Evolutionary conservation across 2,329 filamentous ascomycete species (phyloP).

Genomic region (Verticillium nonalfalfae): DNA sequence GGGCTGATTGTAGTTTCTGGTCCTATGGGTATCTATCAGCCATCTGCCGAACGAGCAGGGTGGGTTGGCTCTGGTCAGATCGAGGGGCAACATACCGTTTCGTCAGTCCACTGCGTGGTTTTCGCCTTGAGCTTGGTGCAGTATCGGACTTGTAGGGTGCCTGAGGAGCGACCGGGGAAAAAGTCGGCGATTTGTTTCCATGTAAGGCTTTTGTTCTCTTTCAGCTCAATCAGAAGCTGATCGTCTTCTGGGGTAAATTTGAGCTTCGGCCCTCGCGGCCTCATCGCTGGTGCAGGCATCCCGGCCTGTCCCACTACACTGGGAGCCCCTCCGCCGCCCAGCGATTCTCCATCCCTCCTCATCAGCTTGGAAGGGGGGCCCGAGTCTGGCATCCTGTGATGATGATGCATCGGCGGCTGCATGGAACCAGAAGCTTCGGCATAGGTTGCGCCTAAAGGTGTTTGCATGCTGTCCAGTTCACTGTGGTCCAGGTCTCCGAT

Average conservation of each 20-base stretch:
- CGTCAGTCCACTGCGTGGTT: constrained; percentile 87
- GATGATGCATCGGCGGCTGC: constrained; percentile 62
- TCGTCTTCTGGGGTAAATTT: constrained; percentile 95
- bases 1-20: constrained; percentile 66
- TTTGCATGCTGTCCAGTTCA: constrained; percentile 49
- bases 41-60: background rate
- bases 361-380: constrained; percentile 63
- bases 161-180: constrained; percentile 84
- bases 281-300: constrained; percentile 77
- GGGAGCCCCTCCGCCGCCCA: constrained; percentile 54
- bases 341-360: constrained; percentile 46
- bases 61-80: background rate
- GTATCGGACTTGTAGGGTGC: constrained; percentile 87
- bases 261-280: constrained; percentile 80
- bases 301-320: constrained; percentile 81
- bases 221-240: constrained; percentile 78
- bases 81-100: constrained; percentile 61
- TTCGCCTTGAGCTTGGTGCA: constrained; percentile 94
- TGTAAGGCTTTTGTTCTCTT: constrained; percentile 89
- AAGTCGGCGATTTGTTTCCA: constrained; percentile 98
- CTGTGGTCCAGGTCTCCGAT: constrained; percentile 46
- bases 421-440: constrained; percentile 36
- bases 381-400: constrained; percentile 73
- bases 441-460: constrained; percentile 45
- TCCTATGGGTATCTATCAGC: constrained; percentile 46